Percentiles rank a stretch among this genome's conserved stretches.
phyloP scores from a whole-genome alignment of 192 early-diverging fungal genomes.

The Coemansia sp. region DNA sequence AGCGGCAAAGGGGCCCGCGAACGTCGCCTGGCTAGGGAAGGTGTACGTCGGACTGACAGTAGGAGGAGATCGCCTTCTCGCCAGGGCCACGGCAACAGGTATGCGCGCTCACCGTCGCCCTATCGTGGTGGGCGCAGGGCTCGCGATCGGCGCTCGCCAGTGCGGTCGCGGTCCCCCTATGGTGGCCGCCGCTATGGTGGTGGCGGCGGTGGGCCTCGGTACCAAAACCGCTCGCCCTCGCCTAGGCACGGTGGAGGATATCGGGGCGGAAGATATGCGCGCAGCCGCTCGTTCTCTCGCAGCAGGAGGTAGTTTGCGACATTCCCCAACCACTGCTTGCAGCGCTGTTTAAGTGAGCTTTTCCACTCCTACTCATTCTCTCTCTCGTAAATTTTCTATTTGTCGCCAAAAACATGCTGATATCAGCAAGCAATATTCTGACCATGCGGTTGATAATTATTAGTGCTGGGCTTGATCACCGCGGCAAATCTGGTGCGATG shows the following conservation, averaged over 20 bases:
- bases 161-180: constrained; percentile 38
- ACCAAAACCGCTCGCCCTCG: constrained; percentile 41
- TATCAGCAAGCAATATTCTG: no score
- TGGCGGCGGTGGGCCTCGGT: constrained; percentile 1
- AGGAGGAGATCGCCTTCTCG: constrained; percentile 16
- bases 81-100: constrained; percentile 8
- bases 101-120: constrained; percentile 42
- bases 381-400: not conserved
- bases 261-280: constrained; percentile 27
- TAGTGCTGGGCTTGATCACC: no score
- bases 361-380: not conserved
- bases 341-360: not conserved
- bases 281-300: constrained; percentile 52
- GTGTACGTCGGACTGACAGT: not conserved
- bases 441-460: no score
- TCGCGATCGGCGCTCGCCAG: constrained; percentile 27
- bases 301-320: constrained; percentile 27
- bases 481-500: not conserved
- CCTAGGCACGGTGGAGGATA: constrained; percentile 28
- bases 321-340: not conserved
- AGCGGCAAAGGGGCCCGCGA: not conserved
- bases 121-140: constrained; percentile 16
- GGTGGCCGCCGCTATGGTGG: constrained; percentile 12
- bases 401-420: no score
- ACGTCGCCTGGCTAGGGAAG: not conserved